phyloP scores from a whole-genome alignment of 2,329 filamentous ascomycete genomes.

The Cladophialophora chaetospira region DNA sequence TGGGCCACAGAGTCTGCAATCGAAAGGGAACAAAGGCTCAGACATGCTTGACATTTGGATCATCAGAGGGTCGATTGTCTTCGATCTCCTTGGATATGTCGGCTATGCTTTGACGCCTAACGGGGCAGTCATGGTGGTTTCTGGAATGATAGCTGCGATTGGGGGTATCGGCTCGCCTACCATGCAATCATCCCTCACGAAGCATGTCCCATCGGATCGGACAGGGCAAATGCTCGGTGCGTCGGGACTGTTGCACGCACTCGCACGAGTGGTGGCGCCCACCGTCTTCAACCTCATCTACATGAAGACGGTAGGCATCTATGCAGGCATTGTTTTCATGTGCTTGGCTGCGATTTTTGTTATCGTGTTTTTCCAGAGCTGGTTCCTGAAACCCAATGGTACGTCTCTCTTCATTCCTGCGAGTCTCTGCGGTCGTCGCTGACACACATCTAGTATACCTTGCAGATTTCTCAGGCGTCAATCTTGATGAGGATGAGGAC shows the following conservation, averaged over 20 bases:
- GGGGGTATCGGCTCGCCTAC: constrained; percentile 86
- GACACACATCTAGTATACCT: constrained; percentile 21
- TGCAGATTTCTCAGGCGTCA: constrained; percentile 1
- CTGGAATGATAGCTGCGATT: constrained; percentile 71
- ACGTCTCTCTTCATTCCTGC: constrained; percentile 43
- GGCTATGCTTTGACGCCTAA: constrained; percentile 71
- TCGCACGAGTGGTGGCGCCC: constrained; percentile 77
- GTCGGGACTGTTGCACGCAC: constrained; percentile 78
- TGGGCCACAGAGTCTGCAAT: constrained; percentile 34
- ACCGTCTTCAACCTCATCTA: constrained; percentile 86
- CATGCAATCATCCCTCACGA: constrained; percentile 80
- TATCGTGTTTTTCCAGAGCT: constrained; percentile 65
- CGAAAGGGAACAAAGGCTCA: constrained; percentile 64
- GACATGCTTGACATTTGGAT: constrained; percentile 76
- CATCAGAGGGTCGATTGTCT: constrained; percentile 72
- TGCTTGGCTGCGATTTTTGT: constrained; percentile 69
- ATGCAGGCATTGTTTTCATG: constrained; percentile 81
- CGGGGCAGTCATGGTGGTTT: constrained; percentile 66
- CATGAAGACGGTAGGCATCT: constrained; percentile 73
- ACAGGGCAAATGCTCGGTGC: constrained; percentile 89
- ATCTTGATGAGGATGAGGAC: constrained; percentile 4
- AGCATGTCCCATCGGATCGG: constrained; percentile 80
- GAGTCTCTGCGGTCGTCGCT: not conserved
- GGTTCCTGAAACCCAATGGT: constrained; percentile 75
- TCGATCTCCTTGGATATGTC: constrained; percentile 73